phyloP scores from a whole-genome alignment of 805 yeast species.

The Teunomyces lycoperdinae region DNA sequence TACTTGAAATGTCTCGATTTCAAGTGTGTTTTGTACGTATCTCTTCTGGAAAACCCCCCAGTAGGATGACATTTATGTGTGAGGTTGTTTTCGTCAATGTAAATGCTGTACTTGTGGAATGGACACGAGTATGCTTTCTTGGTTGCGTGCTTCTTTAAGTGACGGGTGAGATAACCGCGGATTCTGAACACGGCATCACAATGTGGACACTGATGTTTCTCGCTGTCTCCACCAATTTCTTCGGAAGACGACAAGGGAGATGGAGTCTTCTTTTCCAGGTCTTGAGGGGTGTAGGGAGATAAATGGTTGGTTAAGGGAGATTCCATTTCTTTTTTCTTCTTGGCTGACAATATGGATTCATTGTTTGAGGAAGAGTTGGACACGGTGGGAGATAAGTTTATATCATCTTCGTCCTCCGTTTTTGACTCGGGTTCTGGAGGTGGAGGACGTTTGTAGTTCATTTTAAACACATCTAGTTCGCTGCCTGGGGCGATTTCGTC shows the following conservation, averaged over 20 bases:
- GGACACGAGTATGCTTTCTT: conserved; percentile 57
- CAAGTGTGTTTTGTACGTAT: conserved; percentile 57
- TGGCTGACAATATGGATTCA: conserved; percentile 26
- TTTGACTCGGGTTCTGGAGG: neutral
- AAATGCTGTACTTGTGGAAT: conserved; percentile 38
- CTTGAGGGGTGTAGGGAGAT: conserved; percentile 24
- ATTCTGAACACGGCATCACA: conserved; percentile 50
- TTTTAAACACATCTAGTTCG: conserved; percentile 29
- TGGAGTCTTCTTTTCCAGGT: conserved; percentile 4
- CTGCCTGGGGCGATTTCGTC: conserved; percentile 31
- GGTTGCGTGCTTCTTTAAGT: conserved; percentile 49
- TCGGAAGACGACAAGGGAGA: conserved; percentile 11
- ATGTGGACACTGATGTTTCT: conserved; percentile 43
- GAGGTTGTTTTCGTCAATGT: conserved; percentile 37
- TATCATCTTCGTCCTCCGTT: conserved; percentile 3
- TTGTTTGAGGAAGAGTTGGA: conserved; percentile 33
- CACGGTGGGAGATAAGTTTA: conserved; percentile 33
- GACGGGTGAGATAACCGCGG: conserved; percentile 54
- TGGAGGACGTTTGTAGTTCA: conserved; percentile 4
- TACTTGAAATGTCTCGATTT: conserved; percentile 56
- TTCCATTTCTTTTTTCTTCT: conserved; percentile 11
- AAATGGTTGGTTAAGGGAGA: conserved; percentile 31
- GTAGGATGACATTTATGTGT: conserved; percentile 52
- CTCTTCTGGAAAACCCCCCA: conserved; percentile 59
- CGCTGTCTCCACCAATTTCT: conserved; percentile 17